Percentiles rank a stretch among this genome's conserved stretches.
phyloP scores from a whole-genome alignment of 1,284 basidiomycete species.

The Ceratobasidium sp. region DNA sequence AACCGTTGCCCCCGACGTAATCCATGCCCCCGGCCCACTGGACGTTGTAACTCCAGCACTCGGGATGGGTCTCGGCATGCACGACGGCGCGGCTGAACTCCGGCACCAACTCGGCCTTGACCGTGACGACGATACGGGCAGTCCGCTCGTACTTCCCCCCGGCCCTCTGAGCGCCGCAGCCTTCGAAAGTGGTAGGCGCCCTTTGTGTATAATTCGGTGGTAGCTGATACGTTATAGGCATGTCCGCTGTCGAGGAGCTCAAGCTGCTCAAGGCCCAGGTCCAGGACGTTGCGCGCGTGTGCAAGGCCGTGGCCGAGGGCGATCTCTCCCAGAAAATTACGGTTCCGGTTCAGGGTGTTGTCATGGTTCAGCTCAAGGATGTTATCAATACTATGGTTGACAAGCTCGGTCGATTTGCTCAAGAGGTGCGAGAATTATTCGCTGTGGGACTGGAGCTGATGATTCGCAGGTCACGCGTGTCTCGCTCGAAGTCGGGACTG shows the following conservation, averaged over 20 bases:
- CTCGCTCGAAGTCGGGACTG: constrained; percentile 90
- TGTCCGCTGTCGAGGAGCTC: constrained; percentile 74
- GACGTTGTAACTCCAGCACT: constrained; percentile 22
- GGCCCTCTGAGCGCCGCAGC: constrained; percentile 65
- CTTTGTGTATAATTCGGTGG: not conserved
- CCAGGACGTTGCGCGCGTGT: constrained; percentile 89
- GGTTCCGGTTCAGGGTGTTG: constrained; percentile 92
- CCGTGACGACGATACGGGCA: constrained; percentile 47
- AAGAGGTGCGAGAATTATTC: constrained; percentile 53
- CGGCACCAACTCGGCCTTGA: constrained; percentile 42
- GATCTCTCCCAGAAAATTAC: constrained; percentile 97
- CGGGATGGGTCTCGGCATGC: constrained; percentile 1
- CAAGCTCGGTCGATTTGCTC: constrained; percentile 80
- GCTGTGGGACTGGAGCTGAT: not conserved
- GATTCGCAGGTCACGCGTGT: constrained; percentile 70
- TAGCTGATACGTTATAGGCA: constrained; percentile 45
- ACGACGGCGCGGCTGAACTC: constrained; percentile 16
- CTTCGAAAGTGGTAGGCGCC: constrained; percentile 56
- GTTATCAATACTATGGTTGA: constrained; percentile 97
- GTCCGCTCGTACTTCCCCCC: constrained; percentile 60
- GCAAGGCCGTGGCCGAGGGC: constrained; percentile 91
- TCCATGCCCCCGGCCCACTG: constrained; percentile 29
- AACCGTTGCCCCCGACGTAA: constrained; percentile 20
- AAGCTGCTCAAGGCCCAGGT: constrained; percentile 86
- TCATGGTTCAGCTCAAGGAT: constrained; percentile 98